These are phyloP conservation scores for Lophiotrema nucula DNA, from an alignment of 495 filamentous ascomycete species.

Conservation along the genomic window DNA sequence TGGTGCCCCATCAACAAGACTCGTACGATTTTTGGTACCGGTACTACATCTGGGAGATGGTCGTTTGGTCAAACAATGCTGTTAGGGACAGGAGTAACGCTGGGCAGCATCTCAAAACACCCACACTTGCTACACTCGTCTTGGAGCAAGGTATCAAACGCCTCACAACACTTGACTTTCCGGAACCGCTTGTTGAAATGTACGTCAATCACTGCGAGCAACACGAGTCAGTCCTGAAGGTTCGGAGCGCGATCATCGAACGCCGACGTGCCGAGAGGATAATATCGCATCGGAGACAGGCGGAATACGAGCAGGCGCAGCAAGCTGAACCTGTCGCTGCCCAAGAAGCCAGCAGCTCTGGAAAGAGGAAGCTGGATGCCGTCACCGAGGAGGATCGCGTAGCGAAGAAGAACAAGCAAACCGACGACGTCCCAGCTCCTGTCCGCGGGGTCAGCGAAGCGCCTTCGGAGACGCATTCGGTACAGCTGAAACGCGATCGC, in stretches of 20 bases:
- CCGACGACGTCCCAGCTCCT: neutral
- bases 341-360: slow-evolving; percentile 36
- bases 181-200: slow-evolving; percentile 80
- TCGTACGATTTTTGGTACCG: slow-evolving; percentile 91
- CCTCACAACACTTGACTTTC: slow-evolving; percentile 73
- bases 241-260: slow-evolving; percentile 67
- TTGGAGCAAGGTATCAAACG: slow-evolving; percentile 70
- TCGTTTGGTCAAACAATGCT: slow-evolving; percentile 55
- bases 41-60: slow-evolving; percentile 89
- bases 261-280: slow-evolving; percentile 63
- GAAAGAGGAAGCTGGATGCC: slow-evolving; percentile 72
- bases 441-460: slow-evolving; percentile 37
- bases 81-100: slow-evolving; percentile 24
- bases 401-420: slow-evolving; percentile 28
- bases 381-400: slow-evolving; percentile 41
- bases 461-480: slow-evolving; percentile 36
- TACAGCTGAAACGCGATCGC: slow-evolving; percentile 69
- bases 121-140: slow-evolving; percentile 67
- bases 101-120: slow-evolving; percentile 44
- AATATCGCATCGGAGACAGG: slow-evolving; percentile 63
- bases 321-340: slow-evolving; percentile 49
- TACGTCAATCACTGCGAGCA: slow-evolving; percentile 84
- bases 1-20: slow-evolving; percentile 65
- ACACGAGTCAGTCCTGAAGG: slow-evolving; percentile 71
- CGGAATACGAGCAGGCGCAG: slow-evolving; percentile 52